phyloP scores from a whole-genome alignment of 2,329 filamentous ascomycete genomes.

The Penicillium hordei region DNA sequence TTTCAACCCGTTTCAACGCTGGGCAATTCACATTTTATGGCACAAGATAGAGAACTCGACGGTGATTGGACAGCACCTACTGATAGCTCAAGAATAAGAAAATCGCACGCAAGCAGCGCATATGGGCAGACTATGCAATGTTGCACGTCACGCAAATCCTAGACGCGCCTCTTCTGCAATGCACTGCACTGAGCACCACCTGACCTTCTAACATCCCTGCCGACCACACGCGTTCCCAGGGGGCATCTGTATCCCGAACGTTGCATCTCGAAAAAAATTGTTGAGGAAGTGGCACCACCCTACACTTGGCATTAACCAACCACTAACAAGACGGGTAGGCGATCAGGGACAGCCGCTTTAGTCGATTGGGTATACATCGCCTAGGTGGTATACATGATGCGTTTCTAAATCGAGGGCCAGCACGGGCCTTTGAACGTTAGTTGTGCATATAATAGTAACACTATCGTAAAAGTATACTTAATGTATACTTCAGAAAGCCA shows the following conservation, averaged over 20 bases:
- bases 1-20: constrained; percentile 8
- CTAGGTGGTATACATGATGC: background rate
- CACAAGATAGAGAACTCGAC: background rate
- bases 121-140: constrained; percentile 15
- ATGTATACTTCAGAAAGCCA: background rate
- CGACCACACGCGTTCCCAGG: constrained; percentile 14
- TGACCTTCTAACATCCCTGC: constrained; percentile 19
- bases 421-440: background rate
- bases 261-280: background rate
- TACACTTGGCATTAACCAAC: background rate
- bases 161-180: constrained; percentile 13
- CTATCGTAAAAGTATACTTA: background rate
- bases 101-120: constrained; percentile 9
- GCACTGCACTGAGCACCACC: constrained; percentile 22
- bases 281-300: constrained; percentile 7
- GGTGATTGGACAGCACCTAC: background rate
- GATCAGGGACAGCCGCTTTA: constrained; percentile 12
- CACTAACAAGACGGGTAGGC: background rate
- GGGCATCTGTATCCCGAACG: constrained; percentile 4
- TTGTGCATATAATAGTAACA: background rate
- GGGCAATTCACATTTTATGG: background rate
- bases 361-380: background rate
- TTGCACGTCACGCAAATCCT: constrained; percentile 17
- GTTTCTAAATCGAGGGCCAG: background rate
- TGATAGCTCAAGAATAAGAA: constrained; percentile 7